Evolutionary conservation across 164 flowering plant genomes (phyloP), one percentile per base, ranked within the genome.

Genomic region (Buxus sempervirens): DNA sequence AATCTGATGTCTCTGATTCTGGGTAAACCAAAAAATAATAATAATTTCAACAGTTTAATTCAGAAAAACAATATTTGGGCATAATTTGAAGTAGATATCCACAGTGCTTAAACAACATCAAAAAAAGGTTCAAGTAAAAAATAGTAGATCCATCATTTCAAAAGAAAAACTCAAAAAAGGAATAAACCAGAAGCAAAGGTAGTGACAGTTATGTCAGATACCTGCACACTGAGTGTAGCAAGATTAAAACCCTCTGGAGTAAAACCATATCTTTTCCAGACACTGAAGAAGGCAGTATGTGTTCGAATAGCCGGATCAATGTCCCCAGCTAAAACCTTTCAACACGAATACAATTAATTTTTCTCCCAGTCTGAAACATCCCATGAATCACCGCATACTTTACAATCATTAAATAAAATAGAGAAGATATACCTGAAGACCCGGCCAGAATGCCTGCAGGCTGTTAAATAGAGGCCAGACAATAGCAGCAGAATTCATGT

Each of bases 371-470:
- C 26, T 8, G 15, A 3, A 26, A 14, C 15, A 5, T 9, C 25
- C n/a, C 49, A 27, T 45, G 54, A 62, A 3, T 5, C n/a, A 61
- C 53, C n/a, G 32, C 49, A 54, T 24, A 51, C 27, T 28, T 16
- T 7, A 12, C 18, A 28, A 8, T 38, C 36, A 54, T 25, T 25
- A 1, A 54, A n/a, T 48, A n/a, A 26, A 54, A 21, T 6, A 22
- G 51, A 21, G 57, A 19, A 61, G 20, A 58, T 53, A 60, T 73
- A 96, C 97, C 95, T 93, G 99, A 80, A 96, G 93, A 51, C 98
- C 98, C 60, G 99, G 99, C 99, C 98, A 96, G 77, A 96, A 96
- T 67, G 99, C 97, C 79, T 93, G 98, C 74, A 96, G 81, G 77
- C 99, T 96, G 74, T 96, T 96, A 72, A 96, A 96, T 63, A 96